These are phyloP conservation scores for Lagerstroemia speciosa DNA, from an alignment of 345 rosid species.

Conservation along the genomic window DNA sequence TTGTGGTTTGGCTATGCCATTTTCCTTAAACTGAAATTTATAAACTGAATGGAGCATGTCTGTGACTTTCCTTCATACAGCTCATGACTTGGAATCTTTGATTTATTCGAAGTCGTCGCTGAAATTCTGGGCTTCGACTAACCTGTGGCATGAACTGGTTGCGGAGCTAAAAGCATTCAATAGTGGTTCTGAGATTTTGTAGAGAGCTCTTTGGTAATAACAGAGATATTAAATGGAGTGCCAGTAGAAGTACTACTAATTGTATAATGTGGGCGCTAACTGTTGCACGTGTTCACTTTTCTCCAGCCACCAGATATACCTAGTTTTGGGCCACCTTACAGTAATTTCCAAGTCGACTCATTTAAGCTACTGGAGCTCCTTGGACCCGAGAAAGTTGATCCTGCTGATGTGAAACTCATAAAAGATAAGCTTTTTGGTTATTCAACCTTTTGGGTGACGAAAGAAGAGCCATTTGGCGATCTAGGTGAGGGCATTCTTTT, in stretches of 20 bases:
- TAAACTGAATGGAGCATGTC: too few species aligned
- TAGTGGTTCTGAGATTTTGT: not conserved
- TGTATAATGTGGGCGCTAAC: not conserved
- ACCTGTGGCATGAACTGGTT: not conserved
- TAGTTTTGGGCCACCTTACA: conserved; percentile 57
- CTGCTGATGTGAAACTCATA: conserved; percentile 67
- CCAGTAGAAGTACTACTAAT: not conserved
- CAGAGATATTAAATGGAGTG: not conserved
- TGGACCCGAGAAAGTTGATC: conserved; percentile 92
- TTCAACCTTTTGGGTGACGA: conserved; percentile 90
- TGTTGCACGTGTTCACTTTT: conserved; percentile 4
- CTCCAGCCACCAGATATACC: conserved; percentile 56
- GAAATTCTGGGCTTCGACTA: not conserved
- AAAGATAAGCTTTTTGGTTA: conserved; percentile 84
- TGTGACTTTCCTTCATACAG: not conserved
- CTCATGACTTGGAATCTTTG: not conserved
- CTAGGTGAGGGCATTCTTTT: conserved; percentile 82
- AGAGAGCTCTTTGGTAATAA: not conserved
- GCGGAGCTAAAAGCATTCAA: not conserved
- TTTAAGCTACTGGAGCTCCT: conserved; percentile 92
- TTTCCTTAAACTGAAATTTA: too few species aligned
- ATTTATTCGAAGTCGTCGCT: not conserved
- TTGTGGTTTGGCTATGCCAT: too few species aligned
- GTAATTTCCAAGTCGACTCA: conserved; percentile 78
- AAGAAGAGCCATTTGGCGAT: conserved; percentile 96